Base-by-base conservation (phyloP, 23 red algal species). In the Cyanidioschyzon merolae region DNA sequence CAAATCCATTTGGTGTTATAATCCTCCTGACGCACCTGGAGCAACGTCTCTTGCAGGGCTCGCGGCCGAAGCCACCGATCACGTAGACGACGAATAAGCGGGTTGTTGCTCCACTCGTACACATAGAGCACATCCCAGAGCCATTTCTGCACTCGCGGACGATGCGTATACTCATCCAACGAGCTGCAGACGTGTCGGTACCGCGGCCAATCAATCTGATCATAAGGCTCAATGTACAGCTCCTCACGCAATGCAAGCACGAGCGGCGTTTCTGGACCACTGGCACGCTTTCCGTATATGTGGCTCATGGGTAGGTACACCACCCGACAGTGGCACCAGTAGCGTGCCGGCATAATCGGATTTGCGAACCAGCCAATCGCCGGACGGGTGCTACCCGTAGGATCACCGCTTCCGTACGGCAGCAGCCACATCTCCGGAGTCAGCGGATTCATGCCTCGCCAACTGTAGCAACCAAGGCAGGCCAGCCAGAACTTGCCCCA, bases 401-500 rank as follows among this genome's bases (percentile, higher is more conserved):
- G n/a, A 32, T 71, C 63, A 27, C 63, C 63, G 29, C 63, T 71
- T 7, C 63, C 63, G 80, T 98, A 98, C 1, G 94, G 94, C 68
- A 98, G 68, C 2, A 91, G 68, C 94, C 94, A 98, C 76, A 92
- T 91, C 82, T 98, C 94, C 21, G 94, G 94, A 34, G 94, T 91
- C 15, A 98, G 82, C 24, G 94, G 94, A 79, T 98, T 90, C 37
- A 98, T 2, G 39, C 88, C 94, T 1, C 77, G 58, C 88, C 89
- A 98, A 16, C 88, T 85, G 76, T 98, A 92, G 16, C 90, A 80
- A 37, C 88, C 88, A 16, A 98, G 77, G 0, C 90, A 78, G 54
- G 86, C 80, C 27, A 98, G 86, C 89, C 89, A 98, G 57, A 98
- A 92, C 88, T 98, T 98, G 25, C 88, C 94, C 94, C 94, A 98